These are phyloP conservation scores for Thalassiosira profunda DNA, from an alignment of 108 stramenopile genomes.

Conservation along the genomic window DNA sequence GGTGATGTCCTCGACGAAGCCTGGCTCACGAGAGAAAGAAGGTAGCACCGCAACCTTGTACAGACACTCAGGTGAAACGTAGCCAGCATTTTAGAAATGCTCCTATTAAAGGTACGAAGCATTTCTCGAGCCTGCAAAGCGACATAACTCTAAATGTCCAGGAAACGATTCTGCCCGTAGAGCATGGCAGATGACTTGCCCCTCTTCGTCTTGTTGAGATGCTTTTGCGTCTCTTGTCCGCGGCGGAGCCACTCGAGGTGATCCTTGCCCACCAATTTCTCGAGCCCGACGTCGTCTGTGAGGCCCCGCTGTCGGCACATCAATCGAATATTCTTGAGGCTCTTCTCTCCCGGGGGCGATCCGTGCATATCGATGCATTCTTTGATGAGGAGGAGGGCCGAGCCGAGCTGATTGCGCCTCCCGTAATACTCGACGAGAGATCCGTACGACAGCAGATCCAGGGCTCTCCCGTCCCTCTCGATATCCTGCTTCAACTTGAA, in stretches of 20 bases:
- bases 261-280: constrained; percentile 73
- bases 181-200: constrained; percentile 53
- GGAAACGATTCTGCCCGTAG: constrained; percentile 41
- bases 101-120: no score
- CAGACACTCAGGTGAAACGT: neutral
- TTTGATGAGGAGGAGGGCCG: constrained; percentile 77
- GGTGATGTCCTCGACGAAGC: constrained; percentile 47
- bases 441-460: constrained; percentile 83
- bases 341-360: constrained; percentile 70
- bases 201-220: constrained; percentile 59
- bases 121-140: no score
- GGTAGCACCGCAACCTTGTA: neutral
- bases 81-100: neutral
- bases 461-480: constrained; percentile 60
- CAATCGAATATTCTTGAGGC: constrained; percentile 53
- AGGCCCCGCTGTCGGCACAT: constrained; percentile 54
- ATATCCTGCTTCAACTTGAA: constrained; percentile 70
- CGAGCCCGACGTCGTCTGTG: constrained; percentile 50
- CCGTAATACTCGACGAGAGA: constrained; percentile 77
- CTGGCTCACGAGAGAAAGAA: constrained; percentile 36
- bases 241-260: constrained; percentile 79
- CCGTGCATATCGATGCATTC: constrained; percentile 80
- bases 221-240: constrained; percentile 67
- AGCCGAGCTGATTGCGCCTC: constrained; percentile 68
- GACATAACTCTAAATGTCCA: constrained; percentile 49